Evolutionary conservation across 805 yeast genomes (phyloP).

Genomic region (Vanderwaltozyma yarrowii): DNA sequence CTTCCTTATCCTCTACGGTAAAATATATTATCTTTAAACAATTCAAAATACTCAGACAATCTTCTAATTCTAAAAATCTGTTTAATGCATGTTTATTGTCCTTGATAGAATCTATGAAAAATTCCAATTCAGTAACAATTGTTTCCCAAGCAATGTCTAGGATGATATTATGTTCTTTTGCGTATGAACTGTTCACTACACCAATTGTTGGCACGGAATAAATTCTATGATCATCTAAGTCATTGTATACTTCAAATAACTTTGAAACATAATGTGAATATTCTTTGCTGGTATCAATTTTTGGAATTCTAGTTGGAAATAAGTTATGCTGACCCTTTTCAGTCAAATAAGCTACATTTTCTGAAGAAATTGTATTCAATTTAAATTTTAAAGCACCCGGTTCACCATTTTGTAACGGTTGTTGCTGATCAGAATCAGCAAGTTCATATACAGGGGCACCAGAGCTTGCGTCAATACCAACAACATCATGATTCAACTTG

Average conservation of each 20-base stretch:
- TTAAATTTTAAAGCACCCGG: slow-evolving; percentile 32
- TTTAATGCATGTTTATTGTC: slow-evolving; percentile 20
- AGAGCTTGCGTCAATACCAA: slow-evolving; percentile 15
- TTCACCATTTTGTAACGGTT: slow-evolving; percentile 9
- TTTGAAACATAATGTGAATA: slow-evolving; percentile 40
- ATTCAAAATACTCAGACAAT: slow-evolving; percentile 42
- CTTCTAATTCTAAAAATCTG: slow-evolving; percentile 33
- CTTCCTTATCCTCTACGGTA: slow-evolving; percentile 20
- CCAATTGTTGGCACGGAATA: slow-evolving; percentile 35
- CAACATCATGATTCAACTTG: slow-evolving; percentile 16
- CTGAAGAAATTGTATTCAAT: slow-evolving; percentile 32
- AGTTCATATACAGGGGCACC: slow-evolving; percentile 17
- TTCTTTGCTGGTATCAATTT: slow-evolving; percentile 32
- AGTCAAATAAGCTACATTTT: slow-evolving; percentile 34
- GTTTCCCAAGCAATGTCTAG: slow-evolving; percentile 30
- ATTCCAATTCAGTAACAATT: slow-evolving; percentile 27
- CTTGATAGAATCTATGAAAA: slow-evolving; percentile 25
- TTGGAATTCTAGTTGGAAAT: slow-evolving; percentile 31
- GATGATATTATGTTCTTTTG: slow-evolving; percentile 28
- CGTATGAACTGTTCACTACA: slow-evolving; percentile 26
- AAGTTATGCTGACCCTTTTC: slow-evolving; percentile 32
- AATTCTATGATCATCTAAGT: slow-evolving; percentile 34
- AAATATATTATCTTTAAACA: slow-evolving; percentile 44
- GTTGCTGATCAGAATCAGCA: slow-evolving; percentile 5
- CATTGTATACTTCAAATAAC: slow-evolving; percentile 44